Base-by-base conservation (phyloP, 2,329 filamentous ascomycete species). In the Verticillium albo-atrum region DNA sequence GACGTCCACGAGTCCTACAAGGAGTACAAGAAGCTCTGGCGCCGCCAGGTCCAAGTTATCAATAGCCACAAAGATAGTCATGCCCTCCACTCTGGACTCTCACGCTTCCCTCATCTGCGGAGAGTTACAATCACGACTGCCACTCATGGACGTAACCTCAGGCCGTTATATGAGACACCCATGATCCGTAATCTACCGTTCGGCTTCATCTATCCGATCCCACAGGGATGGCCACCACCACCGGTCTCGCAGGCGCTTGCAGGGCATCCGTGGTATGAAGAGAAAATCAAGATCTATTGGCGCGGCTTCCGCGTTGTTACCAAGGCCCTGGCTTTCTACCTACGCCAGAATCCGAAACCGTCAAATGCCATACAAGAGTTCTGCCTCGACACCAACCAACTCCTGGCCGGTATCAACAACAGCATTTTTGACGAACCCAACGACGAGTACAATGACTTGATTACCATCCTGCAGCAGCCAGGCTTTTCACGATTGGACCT, bases 151-250 rank as follows among this genome's bases (percentile, higher is more conserved):
- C 62, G 66, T 56, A 55, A 70, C 2, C 67, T 70, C 25, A 34
- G 63, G 2, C 74, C 73, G 4, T 55, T 68, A 1, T 77, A 76
- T 57, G 65, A 76, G 27, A 77, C 75, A 4, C 75, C 75, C 5
- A 74, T 73, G 65, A 72, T 74, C 54, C 72, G 72, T 10, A n/a
- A 70, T 10, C 69, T 77, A 9, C 73, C 73, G 1, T 56, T 58
- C 4, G 72, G 73, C 2, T 75, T 77, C 54, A 72, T 71, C 32
- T 76, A 76, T 59, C 71, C 71, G 3, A 65, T 73, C 35, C 68
- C 71, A 9, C 66, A 69, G 50, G 68, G 70, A 23, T 76, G 72
- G 74, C 67, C 65, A 3, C 28, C 25, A 7, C 47, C 25, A 3
- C 25, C 23, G 26, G 17, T 54, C 14, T 30, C 9, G 30, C 9